Percentiles rank a stretch among this genome's conserved stretches.
These are phyloP conservation scores for Parmelia sp. DNA, from an alignment of 495 filamentous ascomycete species.

Conservation along the genomic window DNA sequence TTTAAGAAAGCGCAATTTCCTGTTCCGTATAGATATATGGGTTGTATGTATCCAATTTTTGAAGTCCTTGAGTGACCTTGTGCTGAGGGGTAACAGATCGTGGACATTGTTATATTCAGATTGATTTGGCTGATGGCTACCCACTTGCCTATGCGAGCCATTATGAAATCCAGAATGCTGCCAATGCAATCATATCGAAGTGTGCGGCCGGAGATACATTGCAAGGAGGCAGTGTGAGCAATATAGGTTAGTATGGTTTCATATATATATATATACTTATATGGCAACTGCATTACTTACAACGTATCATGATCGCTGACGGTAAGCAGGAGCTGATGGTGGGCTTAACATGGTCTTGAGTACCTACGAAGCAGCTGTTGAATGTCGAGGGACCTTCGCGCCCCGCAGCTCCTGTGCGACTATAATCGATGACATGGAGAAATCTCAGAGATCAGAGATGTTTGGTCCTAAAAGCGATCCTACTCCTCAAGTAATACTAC, in stretches of 20 bases:
- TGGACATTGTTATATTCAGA: neutral
- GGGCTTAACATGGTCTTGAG: neutral
- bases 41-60: neutral
- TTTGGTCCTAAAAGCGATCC: neutral
- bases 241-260: neutral
- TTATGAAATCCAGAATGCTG: neutral
- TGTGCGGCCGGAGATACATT: neutral
- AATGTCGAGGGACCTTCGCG: neutral
- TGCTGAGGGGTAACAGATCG: neutral
- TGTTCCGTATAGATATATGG: neutral
- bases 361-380: neutral
- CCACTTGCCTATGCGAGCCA: neutral
- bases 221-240: neutral
- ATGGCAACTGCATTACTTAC: neutral
- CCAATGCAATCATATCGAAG: neutral
- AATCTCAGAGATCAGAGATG: neutral
- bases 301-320: neutral
- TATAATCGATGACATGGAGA: neutral
- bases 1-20: neutral
- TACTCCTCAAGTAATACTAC: neutral
- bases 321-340: neutral
- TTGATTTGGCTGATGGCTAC: neutral
- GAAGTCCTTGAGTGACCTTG: neutral
- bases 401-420: neutral
- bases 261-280: no score